Conservation (phyloP, 2,329 filamentous ascomycete genomes). For the Nigrospora osmanthi region DNA sequence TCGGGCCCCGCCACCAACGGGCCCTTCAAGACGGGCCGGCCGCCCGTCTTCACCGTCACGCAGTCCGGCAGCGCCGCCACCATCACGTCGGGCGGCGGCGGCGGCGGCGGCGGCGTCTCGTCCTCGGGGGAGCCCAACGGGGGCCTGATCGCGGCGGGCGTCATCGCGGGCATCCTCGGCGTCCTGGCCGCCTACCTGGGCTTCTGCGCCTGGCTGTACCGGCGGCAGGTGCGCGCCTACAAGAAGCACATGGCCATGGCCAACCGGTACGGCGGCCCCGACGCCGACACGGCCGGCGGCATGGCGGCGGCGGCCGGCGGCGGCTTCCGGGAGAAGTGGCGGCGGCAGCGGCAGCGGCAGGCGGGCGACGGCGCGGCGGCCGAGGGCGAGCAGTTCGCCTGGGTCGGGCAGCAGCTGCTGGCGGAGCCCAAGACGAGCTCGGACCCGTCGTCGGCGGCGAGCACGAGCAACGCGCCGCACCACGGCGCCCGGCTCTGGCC, state of each 20-base stretch:
- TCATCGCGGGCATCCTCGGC: conserved; percentile 59
- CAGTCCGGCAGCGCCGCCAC: conserved; percentile 39
- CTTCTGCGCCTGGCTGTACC: conserved; percentile 68
- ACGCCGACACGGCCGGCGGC: conserved; percentile 23
- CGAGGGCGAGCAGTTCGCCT: conserved; percentile 11
- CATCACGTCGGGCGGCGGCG: conserved; percentile 22
- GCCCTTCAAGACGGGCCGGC: conserved; percentile 61
- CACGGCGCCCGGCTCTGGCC: conserved; percentile 8
- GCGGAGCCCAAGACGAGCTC: conserved; percentile 14
- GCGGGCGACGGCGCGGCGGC: conserved; percentile 1
- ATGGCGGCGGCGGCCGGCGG: conserved; percentile 13
- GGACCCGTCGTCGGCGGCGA: conserved; percentile 13
- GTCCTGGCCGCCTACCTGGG: conserved; percentile 56
- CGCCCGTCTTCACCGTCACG: conserved; percentile 62
- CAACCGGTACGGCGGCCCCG: conserved; percentile 44
- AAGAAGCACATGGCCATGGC: conserved; percentile 60
- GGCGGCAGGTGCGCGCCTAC: conserved; percentile 62
- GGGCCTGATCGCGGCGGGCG: conserved; percentile 37
- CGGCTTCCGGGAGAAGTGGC: conserved; percentile 16
- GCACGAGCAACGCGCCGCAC: conserved; percentile 3
- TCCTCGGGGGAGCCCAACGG: conserved; percentile 14
- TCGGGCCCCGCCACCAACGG: conserved; percentile 56
- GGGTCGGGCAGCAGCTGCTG: conserved; percentile 4
- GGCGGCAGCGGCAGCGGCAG: conserved; percentile 10
- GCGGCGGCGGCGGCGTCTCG: conserved; percentile 17